A percentile compares a stretch with the other conserved stretches of the same genome.
phyloP scores from a whole-genome alignment of 2,329 filamentous ascomycete species.

The Fusarium albidum region DNA sequence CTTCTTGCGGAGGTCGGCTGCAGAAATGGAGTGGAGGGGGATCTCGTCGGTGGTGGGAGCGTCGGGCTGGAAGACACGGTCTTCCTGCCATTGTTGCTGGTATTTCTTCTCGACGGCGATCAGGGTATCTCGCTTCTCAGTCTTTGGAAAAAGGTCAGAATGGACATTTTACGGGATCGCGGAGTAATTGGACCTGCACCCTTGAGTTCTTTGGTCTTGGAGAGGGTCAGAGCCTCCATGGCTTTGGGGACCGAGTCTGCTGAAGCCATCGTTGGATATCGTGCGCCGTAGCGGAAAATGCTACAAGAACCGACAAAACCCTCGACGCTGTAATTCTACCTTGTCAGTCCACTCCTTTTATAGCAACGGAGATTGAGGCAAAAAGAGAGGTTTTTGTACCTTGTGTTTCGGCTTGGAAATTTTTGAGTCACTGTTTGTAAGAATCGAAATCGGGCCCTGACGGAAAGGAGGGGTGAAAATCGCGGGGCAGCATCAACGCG shows the following conservation, averaged over 20 bases:
- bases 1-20: slow-evolving; percentile 79
- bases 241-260: slow-evolving; percentile 53
- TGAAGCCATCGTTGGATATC: slow-evolving; percentile 53
- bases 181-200: slow-evolving; percentile 52
- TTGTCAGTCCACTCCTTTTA: slow-evolving; percentile 13
- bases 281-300: slow-evolving; percentile 22
- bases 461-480: slow-evolving; percentile 47
- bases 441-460: slow-evolving; percentile 29
- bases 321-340: background rate
- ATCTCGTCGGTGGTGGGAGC: slow-evolving; percentile 83
- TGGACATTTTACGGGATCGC: slow-evolving; percentile 1
- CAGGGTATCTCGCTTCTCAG: slow-evolving; percentile 85
- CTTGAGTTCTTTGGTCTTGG: slow-evolving; percentile 69
- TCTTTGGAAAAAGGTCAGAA: slow-evolving; percentile 56
- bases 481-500: slow-evolving; percentile 43
- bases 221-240: slow-evolving; percentile 60
- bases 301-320: slow-evolving; percentile 36
- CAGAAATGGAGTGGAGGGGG: slow-evolving; percentile 75
- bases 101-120: slow-evolving; percentile 91
- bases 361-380: background rate
- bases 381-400: slow-evolving; percentile 24
- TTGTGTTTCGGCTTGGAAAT: slow-evolving; percentile 38
- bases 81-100: slow-evolving; percentile 69
- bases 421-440: slow-evolving; percentile 44
- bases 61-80: slow-evolving; percentile 79